Evolutionary conservation across 164 flowering plant species (phyloP), one percentile per base, ranked within the genome.

Genomic region (Buxus sempervirens): DNA sequence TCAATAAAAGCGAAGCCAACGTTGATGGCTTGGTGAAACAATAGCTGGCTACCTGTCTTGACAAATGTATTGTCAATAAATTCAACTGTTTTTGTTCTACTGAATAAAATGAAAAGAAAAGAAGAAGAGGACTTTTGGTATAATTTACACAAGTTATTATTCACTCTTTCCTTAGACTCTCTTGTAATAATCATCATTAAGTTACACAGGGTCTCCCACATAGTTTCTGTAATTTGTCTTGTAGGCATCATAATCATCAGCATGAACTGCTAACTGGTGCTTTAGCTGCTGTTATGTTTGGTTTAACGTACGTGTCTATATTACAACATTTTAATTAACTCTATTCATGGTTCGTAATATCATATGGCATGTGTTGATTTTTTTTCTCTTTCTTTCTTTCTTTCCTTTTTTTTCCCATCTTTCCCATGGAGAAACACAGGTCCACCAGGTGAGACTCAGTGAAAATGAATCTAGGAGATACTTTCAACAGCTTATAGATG

Each of bases 401-500:
- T 45, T 15, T 45, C 13, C 12, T 45, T 45, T 4, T 10, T 45
- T 15, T 45, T 15, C 18, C 51, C 18, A 5, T 45, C 18, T 45
- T 1, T 45, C 14, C 14, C 12, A 5, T 2, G 9, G 5, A 15
- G 51, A 10, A 5, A 45, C 69, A 4, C 71, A 88, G 93, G 88
- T 81, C 74, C 85, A 84, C 62, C 83, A 76, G 51, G 79, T 79
- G 56, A 85, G 76, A 66, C 87, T 89, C 62, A 27, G 76, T 21
- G 94, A 89, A 71, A 69, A 79, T 51, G 88, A 85, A 62, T 73
- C 82, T 16, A 78, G 87, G 66, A 62, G 75, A 67, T 89, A 87
- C 70, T 85, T 89, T 78, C 94, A 89, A 68, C 91, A 89, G 73
- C 91, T 89, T 71, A 84, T 89, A 59, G 91, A 89, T 76, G 91